Percentiles rank a stretch among this genome's conserved stretches.
phyloP scores from a whole-genome alignment of 1,284 basidiomycete species.

The Cryptococcus sp. region DNA sequence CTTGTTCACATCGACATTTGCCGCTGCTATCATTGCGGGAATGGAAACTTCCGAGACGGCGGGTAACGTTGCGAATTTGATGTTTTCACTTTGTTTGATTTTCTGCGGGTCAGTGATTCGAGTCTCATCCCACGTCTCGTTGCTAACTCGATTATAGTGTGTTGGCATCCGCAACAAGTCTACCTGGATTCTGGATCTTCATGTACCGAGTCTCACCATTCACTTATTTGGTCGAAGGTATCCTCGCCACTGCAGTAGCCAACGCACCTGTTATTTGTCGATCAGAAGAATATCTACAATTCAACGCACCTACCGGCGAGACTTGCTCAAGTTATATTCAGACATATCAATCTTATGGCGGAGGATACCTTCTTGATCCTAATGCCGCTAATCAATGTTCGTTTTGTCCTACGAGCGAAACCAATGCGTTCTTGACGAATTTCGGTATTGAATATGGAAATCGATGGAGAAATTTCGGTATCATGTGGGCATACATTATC shows the following conservation, averaged over 20 bases:
- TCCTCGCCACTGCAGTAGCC: conserved; percentile 43
- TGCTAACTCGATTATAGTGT: conserved; percentile 43
- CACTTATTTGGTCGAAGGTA: conserved; percentile 53
- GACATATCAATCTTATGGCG: conserved; percentile 34
- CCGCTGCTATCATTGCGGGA: conserved; percentile 41
- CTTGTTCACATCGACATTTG: conserved; percentile 48
- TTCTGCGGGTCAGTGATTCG: conserved; percentile 42
- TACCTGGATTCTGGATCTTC: conserved; percentile 73
- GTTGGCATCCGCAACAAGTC: conserved; percentile 38
- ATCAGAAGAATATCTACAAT: conserved; percentile 40
- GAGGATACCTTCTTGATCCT: conserved; percentile 43
- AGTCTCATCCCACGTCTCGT: neutral
- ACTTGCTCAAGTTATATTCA: conserved; percentile 48
- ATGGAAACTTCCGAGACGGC: conserved; percentile 46
- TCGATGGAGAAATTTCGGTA: conserved; percentile 60
- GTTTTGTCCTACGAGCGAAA: conserved; percentile 50
- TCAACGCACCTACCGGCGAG: conserved; percentile 44
- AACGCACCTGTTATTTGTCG: conserved; percentile 46
- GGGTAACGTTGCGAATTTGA: conserved; percentile 47
- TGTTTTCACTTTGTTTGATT: conserved; percentile 48
- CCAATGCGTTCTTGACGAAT: conserved; percentile 57
- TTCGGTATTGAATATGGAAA: conserved; percentile 59
- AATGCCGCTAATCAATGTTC: conserved; percentile 38
- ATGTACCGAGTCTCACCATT: conserved; percentile 75
- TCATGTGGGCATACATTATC: conserved; percentile 60